Evolutionary conservation across 1,284 basidiomycete species (phyloP).

Genomic region (Xanthoconium separans): DNA sequence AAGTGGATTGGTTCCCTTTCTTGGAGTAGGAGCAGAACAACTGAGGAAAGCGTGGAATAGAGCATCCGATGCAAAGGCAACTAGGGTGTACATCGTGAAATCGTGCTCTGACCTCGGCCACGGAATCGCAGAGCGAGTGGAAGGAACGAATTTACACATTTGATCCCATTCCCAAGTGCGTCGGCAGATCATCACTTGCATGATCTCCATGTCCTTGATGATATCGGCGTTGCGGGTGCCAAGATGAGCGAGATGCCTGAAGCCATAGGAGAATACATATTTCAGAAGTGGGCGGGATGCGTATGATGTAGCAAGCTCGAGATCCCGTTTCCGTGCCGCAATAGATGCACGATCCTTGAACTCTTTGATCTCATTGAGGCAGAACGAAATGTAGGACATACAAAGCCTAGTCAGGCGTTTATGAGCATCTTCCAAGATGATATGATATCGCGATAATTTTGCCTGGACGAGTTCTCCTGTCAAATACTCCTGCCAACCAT

Average conservation of each 20-base stretch:
- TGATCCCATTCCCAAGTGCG: conserved; percentile 1
- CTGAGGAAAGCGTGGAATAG: conserved; percentile 3
- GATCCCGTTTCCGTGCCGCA: neutral
- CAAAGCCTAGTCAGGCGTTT: conserved; percentile 1
- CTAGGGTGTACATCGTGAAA: conserved; percentile 7
- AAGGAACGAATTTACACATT: neutral
- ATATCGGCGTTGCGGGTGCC: neutral
- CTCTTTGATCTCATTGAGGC: conserved; percentile 3
- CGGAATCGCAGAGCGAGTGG: neutral
- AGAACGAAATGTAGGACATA: conserved; percentile 3
- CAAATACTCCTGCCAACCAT: conserved; percentile 4
- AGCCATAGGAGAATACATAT: conserved; percentile 5
- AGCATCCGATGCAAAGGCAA: neutral
- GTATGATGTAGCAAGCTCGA: neutral
- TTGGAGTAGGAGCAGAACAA: neutral
- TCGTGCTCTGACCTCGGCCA: conserved; percentile 7
- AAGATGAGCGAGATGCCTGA: conserved; percentile 7
- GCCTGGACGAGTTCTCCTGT: neutral
- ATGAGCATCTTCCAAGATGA: conserved; percentile 1
- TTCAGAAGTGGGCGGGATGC: neutral
- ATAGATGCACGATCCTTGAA: neutral
- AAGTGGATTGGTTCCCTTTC: conserved; percentile 2
- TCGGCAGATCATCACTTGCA: neutral
- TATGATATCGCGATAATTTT: conserved; percentile 1
- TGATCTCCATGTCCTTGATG: neutral